Conservation (phyloP, 2,329 filamentous ascomycete species). For the Cercospora sojina region DNA sequence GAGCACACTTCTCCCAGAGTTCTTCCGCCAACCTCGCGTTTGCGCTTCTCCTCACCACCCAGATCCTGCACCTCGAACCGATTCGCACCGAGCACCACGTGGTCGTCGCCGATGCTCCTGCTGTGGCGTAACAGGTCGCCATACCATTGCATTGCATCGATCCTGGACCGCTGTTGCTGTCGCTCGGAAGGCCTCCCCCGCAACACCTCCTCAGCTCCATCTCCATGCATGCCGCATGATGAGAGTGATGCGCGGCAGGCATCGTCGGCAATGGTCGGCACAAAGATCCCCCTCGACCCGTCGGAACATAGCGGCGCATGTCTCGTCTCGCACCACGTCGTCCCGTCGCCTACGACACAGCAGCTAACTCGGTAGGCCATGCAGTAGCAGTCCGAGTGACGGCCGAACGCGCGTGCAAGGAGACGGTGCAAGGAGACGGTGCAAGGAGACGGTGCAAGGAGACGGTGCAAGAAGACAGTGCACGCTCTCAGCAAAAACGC, state of each 20-base stretch:
- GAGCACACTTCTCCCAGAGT: background rate
- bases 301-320: background rate
- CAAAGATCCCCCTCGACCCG: background rate
- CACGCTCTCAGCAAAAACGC: background rate
- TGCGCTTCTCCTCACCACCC: background rate
- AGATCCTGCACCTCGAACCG: background rate
- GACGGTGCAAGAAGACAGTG: background rate
- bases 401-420: background rate
- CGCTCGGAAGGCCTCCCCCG: background rate
- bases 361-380: too few species aligned
- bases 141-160: background rate
- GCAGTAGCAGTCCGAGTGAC: background rate
- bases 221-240: background rate
- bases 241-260: constrained; percentile 9
- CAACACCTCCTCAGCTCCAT: constrained; percentile 4
- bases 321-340: background rate
- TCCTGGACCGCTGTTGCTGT: background rate
- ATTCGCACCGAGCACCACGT: background rate
- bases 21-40: constrained; percentile 8
- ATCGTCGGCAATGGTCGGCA: constrained; percentile 11
- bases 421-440: background rate
- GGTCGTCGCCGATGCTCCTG: background rate
- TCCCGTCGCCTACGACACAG: background rate
- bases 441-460: too few species aligned
- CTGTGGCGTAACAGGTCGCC: background rate